Conservation (phyloP, 441 rosid species). For the Theobroma grandiflorum region DNA sequence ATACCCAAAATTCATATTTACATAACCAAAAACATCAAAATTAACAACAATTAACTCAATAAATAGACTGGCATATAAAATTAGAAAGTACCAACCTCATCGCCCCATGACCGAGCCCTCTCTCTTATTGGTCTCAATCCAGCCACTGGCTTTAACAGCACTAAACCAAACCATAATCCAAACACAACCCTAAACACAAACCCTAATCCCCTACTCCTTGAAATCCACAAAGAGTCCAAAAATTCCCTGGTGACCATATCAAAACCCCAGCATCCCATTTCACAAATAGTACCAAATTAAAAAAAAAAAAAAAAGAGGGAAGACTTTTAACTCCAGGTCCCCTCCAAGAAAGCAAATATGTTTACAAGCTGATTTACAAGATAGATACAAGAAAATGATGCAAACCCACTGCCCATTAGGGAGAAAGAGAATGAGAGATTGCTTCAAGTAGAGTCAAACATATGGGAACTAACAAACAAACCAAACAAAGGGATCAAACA, state of each 20-base stretch:
- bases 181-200: constrained; percentile 46
- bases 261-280: constrained; percentile 36
- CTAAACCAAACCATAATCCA: constrained; percentile 60
- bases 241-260: constrained; percentile 54
- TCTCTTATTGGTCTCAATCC: constrained; percentile 88
- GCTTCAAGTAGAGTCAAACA: constrained; percentile 84
- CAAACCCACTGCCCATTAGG: constrained; percentile 38
- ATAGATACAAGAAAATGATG: constrained; percentile 30
- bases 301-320: background rate
- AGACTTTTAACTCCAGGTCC: constrained; percentile 37
- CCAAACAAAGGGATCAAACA: constrained; percentile 44
- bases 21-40: constrained; percentile 25
- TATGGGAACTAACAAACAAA: constrained; percentile 41
- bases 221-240: constrained; percentile 39
- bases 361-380: constrained; percentile 28
- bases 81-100: constrained; percentile 65
- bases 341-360: constrained; percentile 16
- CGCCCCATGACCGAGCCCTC: constrained; percentile 85
- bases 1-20: background rate
- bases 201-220: constrained; percentile 50
- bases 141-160: constrained; percentile 53
- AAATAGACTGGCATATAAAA: background rate
- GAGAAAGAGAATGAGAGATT: constrained; percentile 38
- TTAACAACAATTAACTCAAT: constrained; percentile 17
- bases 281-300: background rate